Evolutionary conservation across 2,329 filamentous ascomycete genomes (phyloP), one percentile per base, ranked within the genome.

Genomic region (Neonectria faginata): DNA sequence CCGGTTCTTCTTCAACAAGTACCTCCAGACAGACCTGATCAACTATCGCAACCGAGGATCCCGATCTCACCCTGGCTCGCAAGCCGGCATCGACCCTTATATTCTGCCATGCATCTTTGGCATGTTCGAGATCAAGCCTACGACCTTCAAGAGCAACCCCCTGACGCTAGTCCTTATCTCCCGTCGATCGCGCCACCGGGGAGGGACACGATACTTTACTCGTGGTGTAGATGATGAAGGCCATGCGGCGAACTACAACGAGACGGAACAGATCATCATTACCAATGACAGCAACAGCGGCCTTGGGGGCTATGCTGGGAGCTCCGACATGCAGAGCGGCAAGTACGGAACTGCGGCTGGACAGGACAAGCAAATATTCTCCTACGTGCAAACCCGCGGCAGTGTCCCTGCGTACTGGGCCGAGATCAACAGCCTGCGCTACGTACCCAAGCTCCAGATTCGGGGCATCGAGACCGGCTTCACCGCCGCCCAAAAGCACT

Each of bases 1-100:
- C 77, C 93, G 96, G 69, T 99, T 99, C 85, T 99, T 97, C 84
- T 99, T 95, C 93, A 99, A 99, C 81, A 91, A 91, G 68, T 97
- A 97, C 79, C 87, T 98, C 53, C 93, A 95, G 78, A 91, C 92
- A 8, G 94, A 97, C 75, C 81, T 99, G 63, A 97, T 98, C 74
- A 89, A 97, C 77, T 97, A 97, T 77, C 90, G 95, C 66, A 88
- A 84, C 42, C 80, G 75, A 39, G 88, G 88, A 48, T 86, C 85
- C 44, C 82, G 91, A 67, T 86, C 88, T 60, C 87, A 91, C 58
- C 84, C 85, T 25, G 90, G 90, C 0, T 85, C 90, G 27, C 93
- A 97, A 74, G 85, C 91, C 4, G 91, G 86, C 11, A 89, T 90
- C 41, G 96, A 99, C 78, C 93, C 96, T 2, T 99, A 92, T 77